A percentile compares a stretch with the other conserved stretches of the same genome.
Evolutionary conservation across 1,284 basidiomycete genomes (phyloP).

Genomic region (Cryptococcus sp.): DNA sequence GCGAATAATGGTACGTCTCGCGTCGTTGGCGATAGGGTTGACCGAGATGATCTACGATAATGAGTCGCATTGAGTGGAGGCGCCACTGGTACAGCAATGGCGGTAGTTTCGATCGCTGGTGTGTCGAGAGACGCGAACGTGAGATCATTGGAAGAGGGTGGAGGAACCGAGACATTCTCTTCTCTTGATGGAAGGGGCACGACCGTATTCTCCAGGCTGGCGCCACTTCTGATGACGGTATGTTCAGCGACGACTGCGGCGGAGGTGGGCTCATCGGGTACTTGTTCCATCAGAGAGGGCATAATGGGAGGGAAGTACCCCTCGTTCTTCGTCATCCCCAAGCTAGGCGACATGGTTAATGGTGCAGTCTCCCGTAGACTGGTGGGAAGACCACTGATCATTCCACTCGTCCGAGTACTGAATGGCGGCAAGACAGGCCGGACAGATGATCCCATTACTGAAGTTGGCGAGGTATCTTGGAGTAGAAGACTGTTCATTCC

Average conservation of each 20-base stretch:
- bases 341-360: neutral
- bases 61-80: neutral
- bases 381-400: neutral
- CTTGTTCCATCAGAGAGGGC: no score
- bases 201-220: neutral
- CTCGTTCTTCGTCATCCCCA: neutral
- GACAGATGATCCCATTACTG: neutral
- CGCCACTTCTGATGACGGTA: no score
- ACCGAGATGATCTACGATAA: neutral
- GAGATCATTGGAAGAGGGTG: no score
- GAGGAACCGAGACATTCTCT: neutral
- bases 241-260: neutral
- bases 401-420: no score
- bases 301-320: neutral
- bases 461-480: neutral
- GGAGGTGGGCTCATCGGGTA: no score
- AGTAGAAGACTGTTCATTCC: neutral
- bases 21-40: neutral
- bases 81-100: neutral
- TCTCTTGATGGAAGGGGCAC: neutral
- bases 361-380: neutral
- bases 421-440: neutral
- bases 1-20: slow-evolving; percentile 8
- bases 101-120: no score
- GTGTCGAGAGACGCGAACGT: neutral